Conservation (phyloP, 176 grass and related monocot species). For the Ampelocalamus luodianensis region DNA sequence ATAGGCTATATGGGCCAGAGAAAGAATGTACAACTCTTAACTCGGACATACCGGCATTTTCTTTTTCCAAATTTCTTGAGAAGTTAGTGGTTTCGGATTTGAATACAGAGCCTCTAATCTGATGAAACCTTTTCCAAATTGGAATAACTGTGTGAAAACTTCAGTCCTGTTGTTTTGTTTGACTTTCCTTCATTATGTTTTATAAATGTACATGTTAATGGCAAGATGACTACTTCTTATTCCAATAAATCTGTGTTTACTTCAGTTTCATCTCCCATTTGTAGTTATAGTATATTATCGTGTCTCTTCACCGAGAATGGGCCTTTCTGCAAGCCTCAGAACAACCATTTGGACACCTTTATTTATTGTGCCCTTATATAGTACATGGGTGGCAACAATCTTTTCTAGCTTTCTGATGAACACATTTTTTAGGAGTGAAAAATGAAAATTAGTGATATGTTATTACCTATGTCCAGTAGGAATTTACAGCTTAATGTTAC, state of each 20-base stretch:
- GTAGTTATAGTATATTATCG: not conserved
- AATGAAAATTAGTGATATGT: slow-evolving; percentile 16
- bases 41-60: not conserved
- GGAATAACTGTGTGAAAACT: not conserved
- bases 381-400: not conserved
- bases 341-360: not conserved
- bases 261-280: not conserved
- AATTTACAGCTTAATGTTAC: slow-evolving; percentile 33
- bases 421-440: not conserved
- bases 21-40: no score
- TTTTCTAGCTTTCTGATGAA: slow-evolving; percentile 4
- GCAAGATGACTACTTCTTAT: not conserved
- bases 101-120: not conserved
- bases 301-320: not conserved
- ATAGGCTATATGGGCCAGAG: no score
- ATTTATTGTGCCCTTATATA: not conserved
- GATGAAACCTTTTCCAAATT: not conserved
- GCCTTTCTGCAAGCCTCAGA: not conserved
- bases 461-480: not conserved
- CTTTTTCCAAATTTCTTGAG: not conserved
- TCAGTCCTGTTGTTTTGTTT: not conserved
- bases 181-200: not conserved
- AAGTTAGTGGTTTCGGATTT: not conserved
- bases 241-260: not conserved
- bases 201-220: not conserved